Evolutionary conservation across 352 stramenopile genomes (phyloP), one percentile per base, ranked within the genome.

Genomic region (Phytopythium montanum): DNA sequence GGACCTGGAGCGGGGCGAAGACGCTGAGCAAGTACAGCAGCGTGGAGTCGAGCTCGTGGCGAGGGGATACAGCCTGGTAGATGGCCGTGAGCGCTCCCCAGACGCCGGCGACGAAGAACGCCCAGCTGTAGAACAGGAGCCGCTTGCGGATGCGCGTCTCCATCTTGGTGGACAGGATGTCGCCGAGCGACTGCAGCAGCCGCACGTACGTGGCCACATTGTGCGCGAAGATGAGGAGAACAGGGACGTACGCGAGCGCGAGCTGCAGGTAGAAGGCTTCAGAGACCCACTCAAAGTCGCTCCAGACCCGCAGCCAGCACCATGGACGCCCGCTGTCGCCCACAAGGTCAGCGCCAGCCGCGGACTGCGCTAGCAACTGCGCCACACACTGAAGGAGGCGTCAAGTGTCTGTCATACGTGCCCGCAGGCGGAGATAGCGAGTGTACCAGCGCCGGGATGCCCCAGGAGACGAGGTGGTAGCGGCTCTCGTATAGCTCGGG

Each of bases 301-400:
- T 88, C 79, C 79, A 92, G 28, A 72, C 72, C n/a, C 80, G 80
- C 54, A 92, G 72, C 83, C 83, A 90, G 54, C 83, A 92, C 82
- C 83, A 92, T 8, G 80, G 80, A 0, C 81, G 61, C 0, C 83
- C 83, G 28, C 80, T 88, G 48, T 85, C 71, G 4, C 83, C 82
- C 26, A 92, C 60, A 16, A 92, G 44, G 7, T 70, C 50, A 38
- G 75, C 79, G 10, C 83, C 83, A 16, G 68, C 62, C 19, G 70
- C 42, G 0, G 73, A 59, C 60, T 92, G 79, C 6, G 73, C 39
- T 21, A 62, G 64, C 44, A 92, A 62, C 54, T 89, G 76, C 0
- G 65, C 4, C 21, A 90, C 59, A 16, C 76, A 77, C 79, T 89
- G 60, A 19, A 7, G 21, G 18, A 36, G 13, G 14, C n/a, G n/a